phyloP scores from a whole-genome alignment of 257 asterid genomes.

The Voacanga thouarsii region DNA sequence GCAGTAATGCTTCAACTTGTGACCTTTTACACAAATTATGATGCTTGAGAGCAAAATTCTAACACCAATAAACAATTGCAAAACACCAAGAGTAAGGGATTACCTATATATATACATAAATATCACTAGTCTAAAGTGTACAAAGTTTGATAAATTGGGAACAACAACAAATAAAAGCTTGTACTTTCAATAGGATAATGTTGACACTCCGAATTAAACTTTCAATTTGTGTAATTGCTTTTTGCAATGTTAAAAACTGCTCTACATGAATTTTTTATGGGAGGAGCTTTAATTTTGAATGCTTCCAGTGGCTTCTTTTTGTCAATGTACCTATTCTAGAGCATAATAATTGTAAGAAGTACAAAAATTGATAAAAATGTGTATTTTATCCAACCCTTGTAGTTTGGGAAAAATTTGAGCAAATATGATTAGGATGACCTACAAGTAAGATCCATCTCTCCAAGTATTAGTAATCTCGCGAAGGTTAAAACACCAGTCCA shows the following conservation, averaged over 20 bases:
- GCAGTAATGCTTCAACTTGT: neutral
- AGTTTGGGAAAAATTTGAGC: slow-evolving; percentile 15
- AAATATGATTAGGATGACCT: no score
- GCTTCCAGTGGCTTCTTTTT: no score
- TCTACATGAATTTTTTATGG: no score
- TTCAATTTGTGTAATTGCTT: slow-evolving; percentile 66
- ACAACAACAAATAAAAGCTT: slow-evolving; percentile 67
- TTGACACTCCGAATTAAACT: slow-evolving; percentile 67
- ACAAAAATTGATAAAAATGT: slow-evolving; percentile 44
- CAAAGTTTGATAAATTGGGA: slow-evolving; percentile 58
- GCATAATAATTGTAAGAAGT: slow-evolving; percentile 55
- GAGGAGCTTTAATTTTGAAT: no score
- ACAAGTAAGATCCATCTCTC: neutral
- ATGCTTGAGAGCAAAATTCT: neutral
- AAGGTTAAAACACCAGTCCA: neutral
- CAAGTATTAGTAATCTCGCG: neutral
- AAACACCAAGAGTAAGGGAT: slow-evolving; percentile 4
- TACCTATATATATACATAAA: neutral
- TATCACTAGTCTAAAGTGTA: neutral
- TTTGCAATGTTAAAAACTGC: no score
- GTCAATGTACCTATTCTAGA: slow-evolving; percentile 50
- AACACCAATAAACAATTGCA: neutral
- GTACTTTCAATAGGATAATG: slow-evolving; percentile 60
- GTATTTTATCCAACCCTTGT: slow-evolving; percentile 71
- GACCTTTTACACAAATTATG: no score